These are phyloP conservation scores for Penstemon barbatus DNA, from an alignment of 257 asterid genomes.

Conservation along the genomic window DNA sequence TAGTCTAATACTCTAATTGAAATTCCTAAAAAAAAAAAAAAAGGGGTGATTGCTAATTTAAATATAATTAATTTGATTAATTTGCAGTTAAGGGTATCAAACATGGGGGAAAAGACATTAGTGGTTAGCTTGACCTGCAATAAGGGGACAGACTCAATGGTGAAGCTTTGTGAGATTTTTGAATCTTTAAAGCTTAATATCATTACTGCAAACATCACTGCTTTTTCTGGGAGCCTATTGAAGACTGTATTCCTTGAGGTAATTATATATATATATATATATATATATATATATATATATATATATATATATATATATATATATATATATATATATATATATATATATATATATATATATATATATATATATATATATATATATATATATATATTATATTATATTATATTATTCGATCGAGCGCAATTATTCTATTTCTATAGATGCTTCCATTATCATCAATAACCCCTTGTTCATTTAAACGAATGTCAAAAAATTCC, in stretches of 20 bases:
- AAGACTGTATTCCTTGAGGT: constrained; percentile 79
- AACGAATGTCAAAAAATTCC: too few species aligned
- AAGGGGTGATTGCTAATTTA: constrained; percentile 19
- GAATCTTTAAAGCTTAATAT: constrained; percentile 75
- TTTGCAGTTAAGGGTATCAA: constrained; percentile 64
- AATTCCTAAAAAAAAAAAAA: not conserved
- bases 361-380: too few species aligned
- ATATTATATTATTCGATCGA: too few species aligned
- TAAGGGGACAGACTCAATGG: constrained; percentile 76
- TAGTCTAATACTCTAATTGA: not conserved
- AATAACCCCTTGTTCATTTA: too few species aligned
- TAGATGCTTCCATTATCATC: too few species aligned
- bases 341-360: too few species aligned
- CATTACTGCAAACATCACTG: constrained; percentile 65
- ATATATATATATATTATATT: too few species aligned
- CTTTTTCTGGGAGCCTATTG: constrained; percentile 62
- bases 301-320: too few species aligned
- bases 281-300: too few species aligned
- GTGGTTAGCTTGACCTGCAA: constrained; percentile 80
- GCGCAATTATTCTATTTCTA: too few species aligned
- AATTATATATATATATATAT: too few species aligned
- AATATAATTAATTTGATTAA: not conserved
- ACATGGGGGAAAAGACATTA: constrained; percentile 62
- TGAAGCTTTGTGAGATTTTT: constrained; percentile 70
- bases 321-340: too few species aligned